A percentile compares a stretch with the other conserved stretches of the same genome.
Evolutionary conservation across 2,329 filamentous ascomycete species (phyloP).

Genomic region (Claviceps capensis): DNA sequence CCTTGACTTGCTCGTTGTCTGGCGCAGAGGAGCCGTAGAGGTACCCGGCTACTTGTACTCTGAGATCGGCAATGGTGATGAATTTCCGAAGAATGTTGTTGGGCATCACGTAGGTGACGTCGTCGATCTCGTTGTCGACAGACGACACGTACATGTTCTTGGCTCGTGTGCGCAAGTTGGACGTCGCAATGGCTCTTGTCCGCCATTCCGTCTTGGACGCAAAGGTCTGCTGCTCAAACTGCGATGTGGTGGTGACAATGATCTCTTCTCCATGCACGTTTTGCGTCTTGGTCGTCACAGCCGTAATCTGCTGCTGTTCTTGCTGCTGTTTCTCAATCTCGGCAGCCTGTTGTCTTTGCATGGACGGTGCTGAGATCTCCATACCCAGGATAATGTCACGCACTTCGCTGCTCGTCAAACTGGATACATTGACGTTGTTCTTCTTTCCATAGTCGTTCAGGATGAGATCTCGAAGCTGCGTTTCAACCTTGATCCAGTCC

Average conservation of each 20-base stretch:
- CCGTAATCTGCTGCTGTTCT: slow-evolving; percentile 90
- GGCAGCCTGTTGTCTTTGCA: slow-evolving; percentile 95
- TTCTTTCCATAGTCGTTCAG: slow-evolving; percentile 99
- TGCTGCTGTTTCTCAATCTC: slow-evolving; percentile 99
- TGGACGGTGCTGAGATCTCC: slow-evolving; percentile 95
- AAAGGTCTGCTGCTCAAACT: slow-evolving; percentile 95
- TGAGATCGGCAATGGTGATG: slow-evolving; percentile 91
- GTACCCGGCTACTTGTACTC: slow-evolving; percentile 92
- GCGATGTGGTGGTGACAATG: slow-evolving; percentile 93
- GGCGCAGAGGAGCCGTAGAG: slow-evolving; percentile 85
- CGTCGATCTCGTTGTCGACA: slow-evolving; percentile 81
- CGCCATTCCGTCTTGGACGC: slow-evolving; percentile 99
- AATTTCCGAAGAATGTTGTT: slow-evolving; percentile 98
- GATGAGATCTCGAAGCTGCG: slow-evolving; percentile 86
- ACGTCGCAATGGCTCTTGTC: slow-evolving; percentile 89
- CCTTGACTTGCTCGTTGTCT: slow-evolving; percentile 94
- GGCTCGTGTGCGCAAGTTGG: slow-evolving; percentile 80
- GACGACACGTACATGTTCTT: slow-evolving; percentile 99
- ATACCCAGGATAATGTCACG: slow-evolving; percentile 97
- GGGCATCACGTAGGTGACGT: slow-evolving; percentile 94
- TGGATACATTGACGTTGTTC: slow-evolving; percentile 98
- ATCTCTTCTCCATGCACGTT: slow-evolving; percentile 96
- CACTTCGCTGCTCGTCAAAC: slow-evolving; percentile 91
- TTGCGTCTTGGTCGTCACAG: slow-evolving; percentile 95
- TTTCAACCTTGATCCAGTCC: slow-evolving; percentile 99